A percentile compares a stretch with the other conserved stretches of the same genome.
Evolutionary conservation across 257 asterid species (phyloP).

Genomic region (Echites panduratus): DNA sequence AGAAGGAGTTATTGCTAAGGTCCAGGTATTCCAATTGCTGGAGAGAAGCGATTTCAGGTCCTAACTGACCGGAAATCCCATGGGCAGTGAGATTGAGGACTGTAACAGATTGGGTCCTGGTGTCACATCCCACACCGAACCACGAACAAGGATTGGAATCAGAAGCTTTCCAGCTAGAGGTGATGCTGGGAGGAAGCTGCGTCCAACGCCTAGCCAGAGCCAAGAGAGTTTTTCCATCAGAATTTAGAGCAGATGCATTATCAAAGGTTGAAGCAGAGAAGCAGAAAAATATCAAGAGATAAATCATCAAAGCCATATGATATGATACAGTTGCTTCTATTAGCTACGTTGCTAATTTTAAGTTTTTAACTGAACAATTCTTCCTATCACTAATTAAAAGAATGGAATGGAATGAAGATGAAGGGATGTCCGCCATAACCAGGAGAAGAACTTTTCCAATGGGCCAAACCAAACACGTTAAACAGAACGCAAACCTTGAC

Average conservation of each 20-base stretch:
- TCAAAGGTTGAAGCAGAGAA: constrained; percentile 18
- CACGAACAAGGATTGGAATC: constrained; percentile 75
- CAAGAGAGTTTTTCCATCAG: constrained; percentile 56
- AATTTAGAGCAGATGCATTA: constrained; percentile 34
- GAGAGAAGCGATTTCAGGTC: constrained; percentile 53
- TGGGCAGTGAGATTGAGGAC: constrained; percentile 39
- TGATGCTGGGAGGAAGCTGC: constrained; percentile 36
- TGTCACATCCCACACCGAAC: constrained; percentile 64
- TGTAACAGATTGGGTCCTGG: constrained; percentile 21
- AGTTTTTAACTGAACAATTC: too few species aligned
- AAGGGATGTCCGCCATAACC: too few species aligned
- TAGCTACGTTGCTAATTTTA: too few species aligned
- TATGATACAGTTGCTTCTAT: too few species aligned
- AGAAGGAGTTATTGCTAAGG: constrained; percentile 38
- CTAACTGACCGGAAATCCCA: constrained; percentile 64
- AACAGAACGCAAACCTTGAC: too few species aligned
- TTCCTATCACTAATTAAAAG: too few species aligned
- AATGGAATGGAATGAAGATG: too few species aligned
- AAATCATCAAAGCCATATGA: constrained; percentile 5
- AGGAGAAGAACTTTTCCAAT: too few species aligned
- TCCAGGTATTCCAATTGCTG: constrained; percentile 39
- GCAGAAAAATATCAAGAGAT: constrained; percentile 29
- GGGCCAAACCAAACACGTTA: too few species aligned
- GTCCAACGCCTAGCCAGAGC: constrained; percentile 58
- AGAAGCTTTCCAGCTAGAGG: constrained; percentile 71